Conservation (phyloP, 768 basidiomycete species). For the Leccinum variicolor region DNA sequence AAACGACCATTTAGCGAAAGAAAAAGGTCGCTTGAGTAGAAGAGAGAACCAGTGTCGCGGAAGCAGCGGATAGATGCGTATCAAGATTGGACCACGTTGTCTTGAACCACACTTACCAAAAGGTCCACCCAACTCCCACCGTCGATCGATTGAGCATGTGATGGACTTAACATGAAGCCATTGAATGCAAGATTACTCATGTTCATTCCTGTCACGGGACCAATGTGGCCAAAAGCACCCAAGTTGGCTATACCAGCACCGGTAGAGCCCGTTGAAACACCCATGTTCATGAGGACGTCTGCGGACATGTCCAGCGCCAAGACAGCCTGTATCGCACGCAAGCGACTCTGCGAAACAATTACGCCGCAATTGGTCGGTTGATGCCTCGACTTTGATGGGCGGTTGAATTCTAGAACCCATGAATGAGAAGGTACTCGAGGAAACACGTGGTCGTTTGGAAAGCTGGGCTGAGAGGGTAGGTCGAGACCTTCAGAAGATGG, state of each 20-base stretch:
- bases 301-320: slow-evolving; percentile 33
- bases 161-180: slow-evolving; percentile 19
- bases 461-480: slow-evolving; percentile 8
- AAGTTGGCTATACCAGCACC: slow-evolving; percentile 20
- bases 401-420: slow-evolving; percentile 76
- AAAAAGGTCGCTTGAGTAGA: background rate
- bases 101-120: slow-evolving; percentile 21
- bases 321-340: slow-evolving; percentile 72
- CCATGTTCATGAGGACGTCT: slow-evolving; percentile 26
- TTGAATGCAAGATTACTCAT: slow-evolving; percentile 27
- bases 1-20: background rate
- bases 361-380: slow-evolving; percentile 51
- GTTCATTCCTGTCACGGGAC: slow-evolving; percentile 15
- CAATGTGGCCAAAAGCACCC: slow-evolving; percentile 24
- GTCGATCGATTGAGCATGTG: slow-evolving; percentile 19
- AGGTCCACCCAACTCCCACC: slow-evolving; percentile 31
- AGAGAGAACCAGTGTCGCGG: background rate
- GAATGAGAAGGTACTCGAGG: slow-evolving; percentile 29
- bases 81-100: background rate
- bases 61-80: background rate
- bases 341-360: slow-evolving; percentile 68
- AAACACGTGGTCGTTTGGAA: slow-evolving; percentile 25
- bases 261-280: slow-evolving; percentile 8
- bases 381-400: slow-evolving; percentile 23
- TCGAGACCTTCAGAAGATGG: slow-evolving; percentile 21